Evolutionary conservation across 345 rosid genomes (phyloP), one percentile per base, ranked within the genome.

Genomic region (Rhodamnia rubescens): DNA sequence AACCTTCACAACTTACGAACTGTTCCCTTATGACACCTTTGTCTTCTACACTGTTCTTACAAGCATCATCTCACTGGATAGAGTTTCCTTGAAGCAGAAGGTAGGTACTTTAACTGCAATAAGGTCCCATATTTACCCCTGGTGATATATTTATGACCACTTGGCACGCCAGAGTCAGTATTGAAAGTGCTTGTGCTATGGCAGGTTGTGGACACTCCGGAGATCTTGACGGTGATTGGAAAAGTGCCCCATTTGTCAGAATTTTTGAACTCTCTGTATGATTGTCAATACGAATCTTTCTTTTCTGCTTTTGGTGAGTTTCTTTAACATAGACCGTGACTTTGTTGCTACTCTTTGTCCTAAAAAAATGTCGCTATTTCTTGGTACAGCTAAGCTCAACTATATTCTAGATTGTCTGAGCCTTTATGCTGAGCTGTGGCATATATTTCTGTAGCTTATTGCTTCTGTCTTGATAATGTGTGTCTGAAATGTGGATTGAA

Each of bases 171-270:
- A 36, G 78, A 69, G 26, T 36, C 47, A 69, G 16, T 83, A 58
- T 42, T 16, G 11, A 82, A 40, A 64, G 32, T 61, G 24, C 10
- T 27, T 42, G 56, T 52, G 53, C 20, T 53, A 20, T 69, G 58
- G 87, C 93, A 96, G 99, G 99, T 98, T 21, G 99, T 92, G 88
- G 98, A 96, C 92, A 99, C 99, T 88, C 99, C 99, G 82, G 99
- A 98, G 90, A 96, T 96, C 90, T 92, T 98, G 93, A 93, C 99
- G 49, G 99, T 98, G 91, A 96, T 98, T 61, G 99, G 98, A 86
- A 98, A 96, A 89, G 92, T 98, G 85, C 96, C 97, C 14, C 84
- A 91, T 88, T 95, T 98, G 59, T 93, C 97, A 1, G 99, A 94
- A 91, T 98, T 97, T 87, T 86, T 98, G 88, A 96, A 98, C 93